Conservation (phyloP, 306 rosid genomes). For the Rubus parviflorus region DNA sequence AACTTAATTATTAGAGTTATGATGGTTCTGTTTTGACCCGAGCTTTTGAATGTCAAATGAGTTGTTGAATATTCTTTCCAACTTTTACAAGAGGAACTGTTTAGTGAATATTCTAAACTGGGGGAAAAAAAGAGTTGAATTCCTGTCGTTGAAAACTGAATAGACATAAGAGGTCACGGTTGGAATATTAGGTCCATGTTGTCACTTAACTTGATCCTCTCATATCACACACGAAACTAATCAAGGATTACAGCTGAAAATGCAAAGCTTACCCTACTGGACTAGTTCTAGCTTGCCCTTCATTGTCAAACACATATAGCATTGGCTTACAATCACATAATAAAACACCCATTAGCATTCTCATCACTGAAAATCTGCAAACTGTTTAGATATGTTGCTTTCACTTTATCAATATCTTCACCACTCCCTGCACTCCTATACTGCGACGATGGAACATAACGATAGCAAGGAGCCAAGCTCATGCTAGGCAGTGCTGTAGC, state of each 20-base stretch:
- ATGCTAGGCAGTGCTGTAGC: constrained; percentile 41
- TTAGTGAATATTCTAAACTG: neutral
- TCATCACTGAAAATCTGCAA: constrained; percentile 84
- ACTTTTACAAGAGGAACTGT: neutral
- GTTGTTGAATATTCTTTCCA: neutral
- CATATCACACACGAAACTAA: neutral
- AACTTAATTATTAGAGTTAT: neutral
- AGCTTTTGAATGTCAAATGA: neutral
- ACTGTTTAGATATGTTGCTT: constrained; percentile 35
- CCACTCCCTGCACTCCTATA: constrained; percentile 39
- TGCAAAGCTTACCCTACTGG: neutral
- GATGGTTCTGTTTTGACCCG: neutral
- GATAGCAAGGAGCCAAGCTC: constrained; percentile 33
- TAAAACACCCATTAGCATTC: constrained; percentile 65
- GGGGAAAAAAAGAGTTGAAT: too few relatives aligned
- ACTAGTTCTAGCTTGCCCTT: constrained; percentile 7
- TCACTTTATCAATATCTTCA: constrained; percentile 34
- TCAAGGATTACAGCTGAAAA: neutral
- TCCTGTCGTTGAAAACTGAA: neutral
- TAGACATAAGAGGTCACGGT: neutral
- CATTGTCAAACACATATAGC: neutral
- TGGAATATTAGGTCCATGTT: too few relatives aligned
- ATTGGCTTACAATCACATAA: constrained; percentile 49
- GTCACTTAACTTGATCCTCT: neutral
- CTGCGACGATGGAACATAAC: constrained; percentile 36